A percentile compares a stretch with the other conserved stretches of the same genome.
phyloP scores from a whole-genome alignment of 1,139 yeast species.

The Yamadazyma blattariae region DNA sequence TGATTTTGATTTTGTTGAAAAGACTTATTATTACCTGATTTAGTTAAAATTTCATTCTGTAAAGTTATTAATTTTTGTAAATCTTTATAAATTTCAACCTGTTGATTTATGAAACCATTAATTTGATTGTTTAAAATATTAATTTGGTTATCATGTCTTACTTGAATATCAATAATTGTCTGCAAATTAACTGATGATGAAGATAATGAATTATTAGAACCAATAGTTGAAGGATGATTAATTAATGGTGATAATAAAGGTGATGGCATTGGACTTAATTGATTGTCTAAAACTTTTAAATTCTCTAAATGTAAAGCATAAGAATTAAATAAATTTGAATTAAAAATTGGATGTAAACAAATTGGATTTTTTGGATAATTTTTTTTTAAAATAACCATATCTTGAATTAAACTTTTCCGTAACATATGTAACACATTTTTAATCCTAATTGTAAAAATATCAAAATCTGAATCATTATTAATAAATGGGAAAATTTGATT shows the following conservation, averaged over 20 bases:
- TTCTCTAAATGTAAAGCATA: slow-evolving; percentile 18
- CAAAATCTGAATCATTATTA: slow-evolving; percentile 14
- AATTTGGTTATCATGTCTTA: slow-evolving; percentile 15
- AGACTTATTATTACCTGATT: too few species aligned
- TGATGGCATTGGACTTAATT: slow-evolving; percentile 4
- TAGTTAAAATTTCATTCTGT: slow-evolving; percentile 16
- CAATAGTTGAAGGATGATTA: neutral
- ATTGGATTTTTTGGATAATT: slow-evolving; percentile 26
- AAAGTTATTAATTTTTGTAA: slow-evolving; percentile 17
- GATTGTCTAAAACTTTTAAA: slow-evolving; percentile 10
- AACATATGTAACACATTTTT: slow-evolving; percentile 20
- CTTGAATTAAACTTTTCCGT: slow-evolving; percentile 29
- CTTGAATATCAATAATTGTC: slow-evolving; percentile 9
- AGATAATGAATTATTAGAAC: slow-evolving; percentile 1
- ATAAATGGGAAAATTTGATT: slow-evolving; percentile 31
- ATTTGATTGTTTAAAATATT: slow-evolving; percentile 17
- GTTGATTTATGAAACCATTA: slow-evolving; percentile 15
- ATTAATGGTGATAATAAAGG: slow-evolving; percentile 4
- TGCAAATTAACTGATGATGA: slow-evolving; percentile 1
- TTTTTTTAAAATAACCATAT: slow-evolving; percentile 27
- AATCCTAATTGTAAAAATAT: slow-evolving; percentile 15
- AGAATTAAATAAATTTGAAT: slow-evolving; percentile 17
- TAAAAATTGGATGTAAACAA: slow-evolving; percentile 27
- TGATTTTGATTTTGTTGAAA: too few species aligned
- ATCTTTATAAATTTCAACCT: slow-evolving; percentile 13